Conservation (phyloP, 306 rosid species). For the Medicago lupulina region DNA sequence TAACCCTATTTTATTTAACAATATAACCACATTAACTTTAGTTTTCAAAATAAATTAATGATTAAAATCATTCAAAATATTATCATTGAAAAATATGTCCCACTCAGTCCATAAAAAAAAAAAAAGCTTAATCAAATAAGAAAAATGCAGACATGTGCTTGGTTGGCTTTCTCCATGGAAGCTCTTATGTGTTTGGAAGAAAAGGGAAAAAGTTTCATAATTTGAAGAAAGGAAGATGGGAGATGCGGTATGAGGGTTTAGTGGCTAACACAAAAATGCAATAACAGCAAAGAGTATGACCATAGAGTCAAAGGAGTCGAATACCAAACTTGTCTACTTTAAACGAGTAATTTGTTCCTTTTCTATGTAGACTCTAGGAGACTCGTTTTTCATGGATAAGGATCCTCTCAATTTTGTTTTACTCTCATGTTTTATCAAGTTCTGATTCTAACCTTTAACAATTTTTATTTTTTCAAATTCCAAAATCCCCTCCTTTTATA, state of each 20-base stretch:
- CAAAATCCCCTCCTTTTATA: too few relatives aligned
- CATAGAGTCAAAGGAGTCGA: conserved; percentile 22
- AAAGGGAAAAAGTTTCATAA: conserved; percentile 6
- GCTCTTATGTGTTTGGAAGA: background rate
- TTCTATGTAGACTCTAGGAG: background rate
- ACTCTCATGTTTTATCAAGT: too few relatives aligned
- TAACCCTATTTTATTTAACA: too few relatives aligned
- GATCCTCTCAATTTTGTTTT: too few relatives aligned
- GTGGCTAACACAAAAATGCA: conserved; percentile 4
- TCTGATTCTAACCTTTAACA: too few relatives aligned
- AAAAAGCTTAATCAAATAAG: background rate
- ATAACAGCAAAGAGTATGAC: conserved; percentile 4
- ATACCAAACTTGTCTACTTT: conserved; percentile 25
- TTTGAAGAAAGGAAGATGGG: conserved; percentile 25
- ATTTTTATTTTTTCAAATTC: too few relatives aligned
- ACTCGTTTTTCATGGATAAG: background rate
- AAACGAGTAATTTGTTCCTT: conserved; percentile 12
- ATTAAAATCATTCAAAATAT: background rate
- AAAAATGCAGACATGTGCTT: background rate
- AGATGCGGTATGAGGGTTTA: background rate
- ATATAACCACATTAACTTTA: background rate
- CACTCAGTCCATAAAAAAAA: background rate
- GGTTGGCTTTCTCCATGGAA: background rate
- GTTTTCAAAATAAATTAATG: background rate
- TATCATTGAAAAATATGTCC: background rate